phyloP scores from a whole-genome alignment of 2,329 filamentous ascomycete genomes.

The Talaromyces sp. region DNA sequence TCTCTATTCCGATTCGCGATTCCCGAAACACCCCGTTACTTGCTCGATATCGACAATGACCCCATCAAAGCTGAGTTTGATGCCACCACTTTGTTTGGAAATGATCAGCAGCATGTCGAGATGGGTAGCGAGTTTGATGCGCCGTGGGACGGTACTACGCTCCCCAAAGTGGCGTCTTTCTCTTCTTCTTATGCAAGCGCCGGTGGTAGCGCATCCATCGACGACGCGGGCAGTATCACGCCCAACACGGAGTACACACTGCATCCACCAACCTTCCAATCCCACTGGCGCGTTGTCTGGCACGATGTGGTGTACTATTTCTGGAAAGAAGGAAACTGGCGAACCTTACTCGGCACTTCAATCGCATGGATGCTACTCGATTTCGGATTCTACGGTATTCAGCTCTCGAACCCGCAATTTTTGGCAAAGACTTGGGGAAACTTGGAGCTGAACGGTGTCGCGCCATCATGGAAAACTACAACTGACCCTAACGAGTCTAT shows the following conservation, averaged over 20 bases:
- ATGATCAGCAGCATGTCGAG: slow-evolving; percentile 14
- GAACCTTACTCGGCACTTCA: slow-evolving; percentile 45
- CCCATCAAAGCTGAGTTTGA: slow-evolving; percentile 58
- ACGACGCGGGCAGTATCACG: slow-evolving; percentile 17
- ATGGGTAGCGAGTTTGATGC: slow-evolving; percentile 20
- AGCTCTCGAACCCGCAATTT: slow-evolving; percentile 45
- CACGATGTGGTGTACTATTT: slow-evolving; percentile 42
- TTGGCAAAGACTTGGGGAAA: slow-evolving; percentile 42
- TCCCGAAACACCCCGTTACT: slow-evolving; percentile 64
- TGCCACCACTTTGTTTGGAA: slow-evolving; percentile 58
- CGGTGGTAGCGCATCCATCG: slow-evolving; percentile 1
- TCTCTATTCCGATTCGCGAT: slow-evolving; percentile 65
- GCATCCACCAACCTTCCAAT: slow-evolving; percentile 40
- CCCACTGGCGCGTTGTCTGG: slow-evolving; percentile 39
- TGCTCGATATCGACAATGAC: slow-evolving; percentile 63
- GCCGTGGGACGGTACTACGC: slow-evolving; percentile 14
- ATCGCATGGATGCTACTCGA: slow-evolving; percentile 56
- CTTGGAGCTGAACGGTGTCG: slow-evolving; percentile 26
- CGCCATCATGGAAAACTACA: slow-evolving; percentile 38
- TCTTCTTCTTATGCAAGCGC: slow-evolving; percentile 13
- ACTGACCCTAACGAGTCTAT: slow-evolving; percentile 41
- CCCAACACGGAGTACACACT: slow-evolving; percentile 26
- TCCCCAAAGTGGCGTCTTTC: slow-evolving; percentile 11
- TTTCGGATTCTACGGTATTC: slow-evolving; percentile 58
- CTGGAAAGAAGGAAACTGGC: slow-evolving; percentile 44